A percentile compares a stretch with the other conserved stretches of the same genome.
phyloP scores from a whole-genome alignment of 208 protist species.

The Leishmania arabica region DNA sequence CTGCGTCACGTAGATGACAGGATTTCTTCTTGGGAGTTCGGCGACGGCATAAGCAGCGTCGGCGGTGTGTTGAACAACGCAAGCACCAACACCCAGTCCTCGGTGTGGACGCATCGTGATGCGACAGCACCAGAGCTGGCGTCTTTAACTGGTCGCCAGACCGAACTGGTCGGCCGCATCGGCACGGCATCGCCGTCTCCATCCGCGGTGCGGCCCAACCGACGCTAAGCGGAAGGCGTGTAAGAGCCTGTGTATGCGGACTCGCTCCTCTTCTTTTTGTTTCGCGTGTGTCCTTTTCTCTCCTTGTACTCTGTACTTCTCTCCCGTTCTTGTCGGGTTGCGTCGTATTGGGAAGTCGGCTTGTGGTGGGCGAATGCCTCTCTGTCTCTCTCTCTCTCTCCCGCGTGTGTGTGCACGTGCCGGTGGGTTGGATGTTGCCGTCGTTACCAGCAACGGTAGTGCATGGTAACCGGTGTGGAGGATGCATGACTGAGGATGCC shows the following conservation, averaged over 20 bases:
- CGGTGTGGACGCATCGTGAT: constrained; percentile 6
- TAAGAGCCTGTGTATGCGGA: constrained; percentile 13
- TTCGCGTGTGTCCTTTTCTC: neutral
- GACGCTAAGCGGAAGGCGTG: neutral
- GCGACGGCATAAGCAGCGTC: neutral
- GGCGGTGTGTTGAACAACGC: neutral
- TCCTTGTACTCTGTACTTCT: neutral
- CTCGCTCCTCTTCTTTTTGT: neutral
- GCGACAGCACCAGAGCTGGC: neutral
- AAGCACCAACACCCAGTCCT: constrained; percentile 7
- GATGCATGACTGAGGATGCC: neutral
- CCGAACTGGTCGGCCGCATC: constrained; percentile 17
- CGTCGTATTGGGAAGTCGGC: neutral
- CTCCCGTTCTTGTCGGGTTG: constrained; percentile 7
- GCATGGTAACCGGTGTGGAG: neutral
- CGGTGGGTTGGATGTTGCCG: neutral
- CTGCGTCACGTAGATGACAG: constrained; percentile 46
- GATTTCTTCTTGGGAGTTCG: constrained; percentile 22
- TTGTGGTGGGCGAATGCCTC: neutral
- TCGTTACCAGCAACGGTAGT: neutral
- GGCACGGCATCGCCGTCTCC: constrained; percentile 35
- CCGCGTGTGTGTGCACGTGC: neutral
- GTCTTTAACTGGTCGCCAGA: constrained; percentile 23
- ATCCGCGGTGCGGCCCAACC: constrained; percentile 26
- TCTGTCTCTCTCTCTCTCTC: neutral